Evolutionary conservation across 1,284 basidiomycete genomes (phyloP).

Genomic region (Kwoniella shivajii): DNA sequence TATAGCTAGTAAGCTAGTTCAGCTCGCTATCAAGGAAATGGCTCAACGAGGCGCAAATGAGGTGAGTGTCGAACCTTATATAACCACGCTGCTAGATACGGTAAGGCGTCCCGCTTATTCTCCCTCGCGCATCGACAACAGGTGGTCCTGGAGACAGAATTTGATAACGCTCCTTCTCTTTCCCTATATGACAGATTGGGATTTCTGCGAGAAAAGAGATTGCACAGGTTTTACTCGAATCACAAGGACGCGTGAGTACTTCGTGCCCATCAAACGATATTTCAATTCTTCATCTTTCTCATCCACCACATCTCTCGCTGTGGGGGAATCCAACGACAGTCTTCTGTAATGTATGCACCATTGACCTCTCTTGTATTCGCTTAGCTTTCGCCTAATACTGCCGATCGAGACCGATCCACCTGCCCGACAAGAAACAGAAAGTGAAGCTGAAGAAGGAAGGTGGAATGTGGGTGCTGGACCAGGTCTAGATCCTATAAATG

Average conservation of each 20-base stretch:
- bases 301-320: background rate
- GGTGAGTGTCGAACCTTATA: constrained; percentile 54
- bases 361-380: background rate
- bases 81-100: background rate
- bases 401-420: constrained; percentile 27
- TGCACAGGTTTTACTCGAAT: constrained; percentile 95
- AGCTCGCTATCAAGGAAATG: constrained; percentile 78
- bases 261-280: background rate
- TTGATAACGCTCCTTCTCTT: constrained; percentile 84
- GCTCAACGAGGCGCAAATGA: constrained; percentile 76
- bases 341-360: no score
- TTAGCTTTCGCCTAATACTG: constrained; percentile 42
- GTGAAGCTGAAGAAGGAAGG: constrained; percentile 33
- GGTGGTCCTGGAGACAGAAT: constrained; percentile 97
- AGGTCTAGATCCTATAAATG: constrained; percentile 3
- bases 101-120: no score
- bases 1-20: constrained; percentile 74
- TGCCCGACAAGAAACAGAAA: constrained; percentile 19
- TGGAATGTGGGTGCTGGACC: constrained; percentile 24
- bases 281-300: no score
- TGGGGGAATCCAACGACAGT: background rate
- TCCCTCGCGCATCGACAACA: constrained; percentile 52
- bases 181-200: constrained; percentile 88
- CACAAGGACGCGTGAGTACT: constrained; percentile 54
- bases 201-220: constrained; percentile 92